phyloP scores from a whole-genome alignment of 2,329 filamentous ascomycete genomes.

The Diaporthe sp. region DNA sequence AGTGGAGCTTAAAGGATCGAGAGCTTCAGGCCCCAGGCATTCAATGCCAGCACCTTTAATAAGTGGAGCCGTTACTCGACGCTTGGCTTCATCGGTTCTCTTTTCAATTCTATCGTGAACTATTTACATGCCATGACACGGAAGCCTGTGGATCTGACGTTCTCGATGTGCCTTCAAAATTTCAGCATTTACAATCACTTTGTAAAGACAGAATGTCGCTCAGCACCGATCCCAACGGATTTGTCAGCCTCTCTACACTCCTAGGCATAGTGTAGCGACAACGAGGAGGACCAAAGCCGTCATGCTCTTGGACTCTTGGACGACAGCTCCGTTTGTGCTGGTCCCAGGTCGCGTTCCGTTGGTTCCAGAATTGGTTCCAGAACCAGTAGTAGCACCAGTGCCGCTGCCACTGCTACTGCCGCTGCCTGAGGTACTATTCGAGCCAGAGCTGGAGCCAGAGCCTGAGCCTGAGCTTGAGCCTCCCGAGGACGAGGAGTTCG shows the following conservation, averaged over 20 bases:
- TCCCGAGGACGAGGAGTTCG: slow-evolving; percentile 1
- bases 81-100: background rate
- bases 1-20: background rate
- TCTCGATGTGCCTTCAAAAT: background rate
- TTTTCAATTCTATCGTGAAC: slow-evolving; percentile 19
- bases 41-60: background rate
- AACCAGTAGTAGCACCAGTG: background rate
- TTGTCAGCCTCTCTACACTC: slow-evolving; percentile 8
- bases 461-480: slow-evolving; percentile 6
- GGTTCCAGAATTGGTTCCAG: slow-evolving; percentile 3
- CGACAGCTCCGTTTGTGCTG: slow-evolving; percentile 25
- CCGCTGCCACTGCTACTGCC: background rate
- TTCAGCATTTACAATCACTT: background rate
- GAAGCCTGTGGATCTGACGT: background rate
- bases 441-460: background rate
- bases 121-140: slow-evolving; percentile 18
- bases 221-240: background rate
- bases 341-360: background rate
- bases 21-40: background rate
- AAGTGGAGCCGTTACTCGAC: background rate
- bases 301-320: slow-evolving; percentile 29
- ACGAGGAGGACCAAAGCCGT: slow-evolving; percentile 27
- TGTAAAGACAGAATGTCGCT: slow-evolving; percentile 10
- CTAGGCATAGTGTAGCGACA: slow-evolving; percentile 14
- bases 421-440: slow-evolving; percentile 1